phyloP scores from a whole-genome alignment of 257 asterid species.

The Ocimum tenuiflorum region DNA sequence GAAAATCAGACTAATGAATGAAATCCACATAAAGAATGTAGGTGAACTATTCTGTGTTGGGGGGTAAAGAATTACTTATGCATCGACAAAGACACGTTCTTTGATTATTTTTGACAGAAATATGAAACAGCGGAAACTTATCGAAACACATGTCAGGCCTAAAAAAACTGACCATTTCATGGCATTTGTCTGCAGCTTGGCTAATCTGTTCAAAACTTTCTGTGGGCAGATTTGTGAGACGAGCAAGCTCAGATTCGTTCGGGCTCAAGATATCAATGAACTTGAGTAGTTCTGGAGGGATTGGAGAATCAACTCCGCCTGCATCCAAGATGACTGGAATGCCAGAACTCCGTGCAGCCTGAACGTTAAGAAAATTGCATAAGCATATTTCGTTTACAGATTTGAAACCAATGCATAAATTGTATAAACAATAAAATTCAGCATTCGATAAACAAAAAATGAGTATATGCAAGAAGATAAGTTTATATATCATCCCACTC shows the following conservation, averaged over 20 bases:
- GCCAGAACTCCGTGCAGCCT: constrained; percentile 75
- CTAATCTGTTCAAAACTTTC: constrained; percentile 72
- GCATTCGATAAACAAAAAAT: neutral
- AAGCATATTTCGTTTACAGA: no score
- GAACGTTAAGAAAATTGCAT: constrained; percentile 18
- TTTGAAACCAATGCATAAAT: neutral
- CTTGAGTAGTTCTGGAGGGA: constrained; percentile 57
- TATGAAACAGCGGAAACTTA: neutral
- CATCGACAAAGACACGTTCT: neutral
- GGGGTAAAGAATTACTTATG: no score
- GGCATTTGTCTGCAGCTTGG: constrained; percentile 72
- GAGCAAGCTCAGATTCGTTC: constrained; percentile 84
- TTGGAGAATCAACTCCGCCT: constrained; percentile 86
- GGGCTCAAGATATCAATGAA: constrained; percentile 75
- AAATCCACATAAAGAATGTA: neutral
- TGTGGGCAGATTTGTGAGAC: constrained; percentile 69
- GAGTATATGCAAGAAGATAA: no score
- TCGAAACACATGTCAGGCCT: neutral
- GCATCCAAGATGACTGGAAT: constrained; percentile 93
- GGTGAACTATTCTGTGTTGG: no score
- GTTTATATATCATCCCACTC: no score
- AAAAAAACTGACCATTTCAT: constrained; percentile 52
- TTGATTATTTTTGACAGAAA: neutral
- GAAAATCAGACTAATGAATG: neutral
- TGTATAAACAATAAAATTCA: neutral